Conservation (phyloP, 441 rosid species). For the Bocquillonia castaneifolia region DNA sequence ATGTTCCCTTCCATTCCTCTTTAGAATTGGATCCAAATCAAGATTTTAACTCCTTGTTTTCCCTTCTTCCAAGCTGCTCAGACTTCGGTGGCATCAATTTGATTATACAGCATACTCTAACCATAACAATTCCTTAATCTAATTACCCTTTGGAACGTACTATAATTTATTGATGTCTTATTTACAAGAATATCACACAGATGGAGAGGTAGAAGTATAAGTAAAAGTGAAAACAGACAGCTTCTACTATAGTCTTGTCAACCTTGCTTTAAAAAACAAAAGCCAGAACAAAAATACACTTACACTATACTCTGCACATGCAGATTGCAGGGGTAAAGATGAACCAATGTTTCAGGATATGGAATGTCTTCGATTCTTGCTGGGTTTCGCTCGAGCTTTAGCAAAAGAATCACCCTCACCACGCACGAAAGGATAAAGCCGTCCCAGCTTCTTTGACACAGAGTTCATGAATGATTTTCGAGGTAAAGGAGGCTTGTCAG, state of each 20-base stretch:
- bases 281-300: background rate
- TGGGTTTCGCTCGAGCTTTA: slow-evolving; percentile 53
- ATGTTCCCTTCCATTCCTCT: background rate
- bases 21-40: background rate
- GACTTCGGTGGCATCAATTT: background rate
- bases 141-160: slow-evolving; percentile 18
- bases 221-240: slow-evolving; percentile 16
- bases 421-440: slow-evolving; percentile 60
- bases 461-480: slow-evolving; percentile 73
- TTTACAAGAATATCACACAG: slow-evolving; percentile 36
- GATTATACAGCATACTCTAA: background rate
- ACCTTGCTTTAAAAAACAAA: slow-evolving; percentile 21
- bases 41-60: background rate
- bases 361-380: slow-evolving; percentile 79
- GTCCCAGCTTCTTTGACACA: slow-evolving; percentile 70
- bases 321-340: background rate
- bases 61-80: background rate
- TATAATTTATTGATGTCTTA: slow-evolving; percentile 18
- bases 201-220: slow-evolving; percentile 7
- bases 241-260: slow-evolving; percentile 19
- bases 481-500: slow-evolving; percentile 76
- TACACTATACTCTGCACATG: slow-evolving; percentile 7
- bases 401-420: slow-evolving; percentile 40
- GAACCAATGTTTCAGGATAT: slow-evolving; percentile 48
- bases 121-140: background rate